A percentile compares a stretch with the other conserved stretches of the same genome.
Evolutionary conservation across 139 green algal species (phyloP).

Genomic region (Volvox reticuliferus): DNA sequence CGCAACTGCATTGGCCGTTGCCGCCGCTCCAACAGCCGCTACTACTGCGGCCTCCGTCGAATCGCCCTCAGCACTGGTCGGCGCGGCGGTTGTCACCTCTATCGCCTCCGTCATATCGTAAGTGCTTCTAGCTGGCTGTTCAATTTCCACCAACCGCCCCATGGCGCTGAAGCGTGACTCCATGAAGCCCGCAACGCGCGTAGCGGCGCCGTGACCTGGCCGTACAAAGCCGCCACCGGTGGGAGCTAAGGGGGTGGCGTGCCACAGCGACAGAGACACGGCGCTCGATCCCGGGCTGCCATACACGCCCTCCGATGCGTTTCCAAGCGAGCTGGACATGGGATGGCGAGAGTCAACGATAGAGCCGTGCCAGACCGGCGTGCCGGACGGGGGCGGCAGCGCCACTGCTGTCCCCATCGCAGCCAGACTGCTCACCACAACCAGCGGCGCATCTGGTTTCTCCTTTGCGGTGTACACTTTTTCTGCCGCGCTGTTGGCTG

Average conservation of each 20-base stretch:
- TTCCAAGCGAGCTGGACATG: background rate
- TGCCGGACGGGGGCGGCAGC: background rate
- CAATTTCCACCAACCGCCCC: background rate
- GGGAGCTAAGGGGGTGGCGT: background rate
- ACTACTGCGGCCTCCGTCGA: too few species aligned
- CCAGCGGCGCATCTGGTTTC: background rate
- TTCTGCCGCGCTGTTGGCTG: too few species aligned
- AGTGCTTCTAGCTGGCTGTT: background rate
- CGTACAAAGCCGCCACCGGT: too few species aligned
- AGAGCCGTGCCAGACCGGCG: background rate
- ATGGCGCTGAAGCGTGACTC: background rate
- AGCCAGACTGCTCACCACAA: too few species aligned
- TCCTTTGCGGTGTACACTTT: background rate
- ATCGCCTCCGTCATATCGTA: background rate
- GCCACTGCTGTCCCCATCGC: background rate
- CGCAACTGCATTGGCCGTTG: background rate
- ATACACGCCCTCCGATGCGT: background rate
- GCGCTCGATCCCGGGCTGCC: background rate
- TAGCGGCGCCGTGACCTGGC: too few species aligned
- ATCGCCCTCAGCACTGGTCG: too few species aligned
- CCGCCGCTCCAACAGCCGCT: background rate
- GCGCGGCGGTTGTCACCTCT: background rate
- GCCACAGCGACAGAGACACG: constrained; percentile 8
- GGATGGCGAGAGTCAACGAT: background rate
- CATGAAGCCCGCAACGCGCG: background rate